A percentile compares a stretch with the other conserved stretches of the same genome.
Conservation (phyloP, 768 basidiomycete species). For the Calocybe gangraenosa region DNA sequence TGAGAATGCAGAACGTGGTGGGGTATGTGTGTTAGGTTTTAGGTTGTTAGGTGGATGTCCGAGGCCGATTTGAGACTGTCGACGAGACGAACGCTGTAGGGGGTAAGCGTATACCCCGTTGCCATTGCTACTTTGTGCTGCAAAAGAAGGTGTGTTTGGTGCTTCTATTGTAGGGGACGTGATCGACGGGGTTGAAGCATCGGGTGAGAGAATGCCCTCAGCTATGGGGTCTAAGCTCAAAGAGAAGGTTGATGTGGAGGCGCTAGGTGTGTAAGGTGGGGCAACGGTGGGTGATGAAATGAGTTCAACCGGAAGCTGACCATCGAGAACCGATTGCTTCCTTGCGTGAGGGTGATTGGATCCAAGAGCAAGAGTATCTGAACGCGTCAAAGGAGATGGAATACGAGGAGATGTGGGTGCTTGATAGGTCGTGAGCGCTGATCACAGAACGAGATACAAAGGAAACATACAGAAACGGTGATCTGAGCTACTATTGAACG, state of each 20-base stretch:
- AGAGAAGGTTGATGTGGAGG: slow-evolving; percentile 46
- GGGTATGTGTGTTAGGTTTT: slow-evolving; percentile 13
- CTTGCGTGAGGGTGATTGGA: slow-evolving; percentile 74
- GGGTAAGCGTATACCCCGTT: slow-evolving; percentile 30
- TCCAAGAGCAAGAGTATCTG: slow-evolving; percentile 46
- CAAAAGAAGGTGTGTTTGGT: slow-evolving; percentile 23
- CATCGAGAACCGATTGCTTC: slow-evolving; percentile 65
- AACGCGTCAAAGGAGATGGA: slow-evolving; percentile 46
- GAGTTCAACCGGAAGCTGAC: slow-evolving; percentile 32
- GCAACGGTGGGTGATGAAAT: slow-evolving; percentile 25
- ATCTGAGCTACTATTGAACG: slow-evolving; percentile 17
- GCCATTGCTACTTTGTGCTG: slow-evolving; percentile 11
- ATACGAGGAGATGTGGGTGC: slow-evolving; percentile 31
- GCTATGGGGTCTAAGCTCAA: slow-evolving; percentile 46
- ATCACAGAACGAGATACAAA: slow-evolving; percentile 5
- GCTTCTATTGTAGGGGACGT: slow-evolving; percentile 33
- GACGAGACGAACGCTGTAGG: slow-evolving; percentile 26
- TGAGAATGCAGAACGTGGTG: slow-evolving; percentile 37
- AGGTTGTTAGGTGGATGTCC: slow-evolving; percentile 38
- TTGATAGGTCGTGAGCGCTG: slow-evolving; percentile 10
- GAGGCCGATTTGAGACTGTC: slow-evolving; percentile 37
- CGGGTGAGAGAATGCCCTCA: slow-evolving; percentile 28
- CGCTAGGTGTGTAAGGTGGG: slow-evolving; percentile 30
- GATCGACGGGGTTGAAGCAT: slow-evolving; percentile 32
- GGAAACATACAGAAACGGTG: slow-evolving; percentile 16